A percentile compares a stretch with the other conserved stretches of the same genome.
Evolutionary conservation across 2,329 filamentous ascomycete genomes (phyloP).

Genomic region (Aspergillus viridinutans): DNA sequence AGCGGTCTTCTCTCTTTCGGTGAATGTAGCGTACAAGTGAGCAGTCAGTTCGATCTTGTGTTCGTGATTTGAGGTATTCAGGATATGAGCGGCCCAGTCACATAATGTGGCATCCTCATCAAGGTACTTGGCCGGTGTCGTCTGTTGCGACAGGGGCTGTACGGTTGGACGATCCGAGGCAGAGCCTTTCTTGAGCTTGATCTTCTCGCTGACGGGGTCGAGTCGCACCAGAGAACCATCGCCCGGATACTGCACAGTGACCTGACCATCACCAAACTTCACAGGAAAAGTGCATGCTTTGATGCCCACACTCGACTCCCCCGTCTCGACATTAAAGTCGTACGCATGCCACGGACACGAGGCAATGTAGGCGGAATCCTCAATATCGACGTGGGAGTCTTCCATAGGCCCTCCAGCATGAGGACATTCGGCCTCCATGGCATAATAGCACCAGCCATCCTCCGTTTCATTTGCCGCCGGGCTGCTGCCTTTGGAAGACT

Average conservation of each 20-base stretch:
- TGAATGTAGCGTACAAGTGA: constrained; percentile 42
- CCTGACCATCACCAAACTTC: constrained; percentile 30
- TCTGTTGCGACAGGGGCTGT: constrained; percentile 6
- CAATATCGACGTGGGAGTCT: constrained; percentile 45
- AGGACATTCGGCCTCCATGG: constrained; percentile 48
- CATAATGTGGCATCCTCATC: constrained; percentile 43
- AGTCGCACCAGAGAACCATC: constrained; percentile 27
- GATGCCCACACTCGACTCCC: constrained; percentile 46
- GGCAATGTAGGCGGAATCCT: constrained; percentile 46
- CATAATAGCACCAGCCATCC: constrained; percentile 45
- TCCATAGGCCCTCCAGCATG: constrained; percentile 47
- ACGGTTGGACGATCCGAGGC: not conserved
- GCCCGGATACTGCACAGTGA: constrained; percentile 32
- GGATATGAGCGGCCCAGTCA: constrained; percentile 46
- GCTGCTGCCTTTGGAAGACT: constrained; percentile 21
- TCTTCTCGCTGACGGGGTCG: constrained; percentile 45
- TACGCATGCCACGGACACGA: constrained; percentile 50
- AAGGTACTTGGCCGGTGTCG: constrained; percentile 28
- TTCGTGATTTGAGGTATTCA: constrained; percentile 44
- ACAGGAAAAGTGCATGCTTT: constrained; percentile 47
- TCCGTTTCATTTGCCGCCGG: constrained; percentile 26
- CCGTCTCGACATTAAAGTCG: constrained; percentile 48
- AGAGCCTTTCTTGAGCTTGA: constrained; percentile 37
- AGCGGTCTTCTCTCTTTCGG: constrained; percentile 34
- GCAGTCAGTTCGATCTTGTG: constrained; percentile 47